Base-by-base conservation (phyloP, 352 stramenopile species). In the Phytopythium delawarense region DNA sequence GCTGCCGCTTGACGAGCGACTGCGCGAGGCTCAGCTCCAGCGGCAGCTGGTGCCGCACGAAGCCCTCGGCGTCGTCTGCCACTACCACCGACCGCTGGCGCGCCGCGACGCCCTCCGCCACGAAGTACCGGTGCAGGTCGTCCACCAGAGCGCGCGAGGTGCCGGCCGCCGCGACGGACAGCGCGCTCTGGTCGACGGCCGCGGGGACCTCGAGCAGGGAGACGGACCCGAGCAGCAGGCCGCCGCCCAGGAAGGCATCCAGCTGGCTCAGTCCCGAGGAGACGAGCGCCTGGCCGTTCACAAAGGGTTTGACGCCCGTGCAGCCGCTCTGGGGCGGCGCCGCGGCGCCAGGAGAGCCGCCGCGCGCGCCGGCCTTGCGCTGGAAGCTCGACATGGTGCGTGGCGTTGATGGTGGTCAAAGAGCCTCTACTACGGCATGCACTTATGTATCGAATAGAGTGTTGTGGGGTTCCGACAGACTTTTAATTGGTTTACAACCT, bases 11-110 rank as follows among this genome's bases (percentile, higher is more conserved):
- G 49, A 89, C 58, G 32, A 88, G 79, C 57, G 75, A 75, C 57
- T 90, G 83, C 20, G 80, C 80, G 20, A 83, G 65, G 71, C 83
- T 90, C 37, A 92, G 69, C 63, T 89, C 80, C 44, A 87, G 61
- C 35, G 80, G 81, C 21, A 90, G 62, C 40, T 82, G 72, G 1
- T 75, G 57, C 7, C 53, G 28, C 7, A 80, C 57, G 40, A 88
- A 89, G 0, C 32, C 67, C 4, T 32, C 56, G 0, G 79, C 68
- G 53, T 86, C 78, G 9, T 79, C 71, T 4, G 66, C 69, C 21
- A 75, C 74, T 0, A 86, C 16, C 23, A 74, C 51, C 5, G 72
- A 64, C 54, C 67, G 68, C 52, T 89, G 79, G 18, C 68, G 64
- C 21, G 80, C 66, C 7, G 74, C 72, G 30, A 90, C 66, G 18